phyloP scores from a whole-genome alignment of 306 rosid genomes.

The Lathyrus tuberosus region DNA sequence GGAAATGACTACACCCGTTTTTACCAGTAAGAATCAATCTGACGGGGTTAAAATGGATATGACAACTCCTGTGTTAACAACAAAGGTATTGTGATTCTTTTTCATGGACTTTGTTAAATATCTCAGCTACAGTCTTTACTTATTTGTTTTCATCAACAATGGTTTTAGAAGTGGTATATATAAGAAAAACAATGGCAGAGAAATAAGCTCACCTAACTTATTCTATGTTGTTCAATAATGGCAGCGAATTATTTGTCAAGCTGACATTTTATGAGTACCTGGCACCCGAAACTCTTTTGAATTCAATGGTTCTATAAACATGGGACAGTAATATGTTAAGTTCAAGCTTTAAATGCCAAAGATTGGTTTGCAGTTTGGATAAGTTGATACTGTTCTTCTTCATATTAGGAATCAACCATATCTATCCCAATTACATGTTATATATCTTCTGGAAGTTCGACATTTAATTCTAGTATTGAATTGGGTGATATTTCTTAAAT shows the following conservation, averaged over 20 bases:
- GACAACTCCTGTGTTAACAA: slow-evolving; percentile 91
- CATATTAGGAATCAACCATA: slow-evolving; percentile 14
- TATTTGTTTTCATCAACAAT: slow-evolving; percentile 10
- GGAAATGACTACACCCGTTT: slow-evolving; percentile 97
- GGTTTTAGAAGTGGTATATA: too few species aligned
- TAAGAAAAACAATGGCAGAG: background rate
- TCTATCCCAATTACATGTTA: slow-evolving; percentile 3
- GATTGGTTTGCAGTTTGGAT: slow-evolving; percentile 29
- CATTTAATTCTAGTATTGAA: background rate
- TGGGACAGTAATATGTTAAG: slow-evolving; percentile 7
- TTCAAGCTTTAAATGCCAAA: slow-evolving; percentile 11
- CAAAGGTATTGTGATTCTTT: slow-evolving; percentile 57
- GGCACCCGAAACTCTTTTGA: slow-evolving; percentile 3
- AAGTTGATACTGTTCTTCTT: slow-evolving; percentile 24
- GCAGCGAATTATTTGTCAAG: slow-evolving; percentile 16
- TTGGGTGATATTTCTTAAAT: slow-evolving; percentile 19
- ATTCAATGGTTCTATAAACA: slow-evolving; percentile 1
- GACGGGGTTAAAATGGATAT: slow-evolving; percentile 87
- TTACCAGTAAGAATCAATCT: slow-evolving; percentile 65
- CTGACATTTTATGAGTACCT: slow-evolving; percentile 12
- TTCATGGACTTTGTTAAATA: slow-evolving; percentile 30
- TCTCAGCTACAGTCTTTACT: slow-evolving; percentile 12
- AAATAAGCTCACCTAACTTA: slow-evolving; percentile 27
- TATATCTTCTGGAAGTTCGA: slow-evolving; percentile 29
- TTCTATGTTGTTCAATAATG: background rate